These are phyloP conservation scores for Platanthera guangdongensis DNA, from an alignment of 106 monocot species.

Conservation along the genomic window DNA sequence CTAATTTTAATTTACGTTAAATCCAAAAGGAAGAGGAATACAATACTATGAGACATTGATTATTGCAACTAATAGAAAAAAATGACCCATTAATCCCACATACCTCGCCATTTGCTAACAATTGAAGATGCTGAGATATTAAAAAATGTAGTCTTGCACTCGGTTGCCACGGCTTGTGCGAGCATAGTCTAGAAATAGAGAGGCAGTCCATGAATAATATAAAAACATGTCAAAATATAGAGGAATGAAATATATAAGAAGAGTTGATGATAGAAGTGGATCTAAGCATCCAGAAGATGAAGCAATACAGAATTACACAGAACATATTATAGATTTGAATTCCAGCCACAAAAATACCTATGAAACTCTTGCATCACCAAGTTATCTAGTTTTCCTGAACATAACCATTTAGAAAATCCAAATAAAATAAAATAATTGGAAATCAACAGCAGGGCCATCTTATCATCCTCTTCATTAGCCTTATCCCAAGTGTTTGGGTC, in stretches of 20 bases:
- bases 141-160: constrained; percentile 97
- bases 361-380: background rate
- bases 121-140: constrained; percentile 99
- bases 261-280: too few species aligned
- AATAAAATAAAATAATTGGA: background rate
- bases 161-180: constrained; percentile 98
- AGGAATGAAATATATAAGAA: background rate
- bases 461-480: background rate
- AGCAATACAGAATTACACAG: background rate
- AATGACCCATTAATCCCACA: constrained; percentile 7
- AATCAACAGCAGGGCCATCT: background rate
- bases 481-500: background rate
- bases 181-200: constrained; percentile 80
- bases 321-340: background rate
- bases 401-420: background rate
- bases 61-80: background rate
- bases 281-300: too few species aligned
- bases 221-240: background rate
- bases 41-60: background rate
- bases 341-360: background rate
- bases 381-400: background rate
- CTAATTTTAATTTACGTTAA: background rate
- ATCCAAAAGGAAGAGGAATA: background rate
- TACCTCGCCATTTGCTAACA: constrained; percentile 99
- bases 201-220: constrained; percentile 5